These are phyloP conservation scores for Aureobasidium subglaciale DNA, from an alignment of 2,329 filamentous ascomycete genomes.

Conservation along the genomic window DNA sequence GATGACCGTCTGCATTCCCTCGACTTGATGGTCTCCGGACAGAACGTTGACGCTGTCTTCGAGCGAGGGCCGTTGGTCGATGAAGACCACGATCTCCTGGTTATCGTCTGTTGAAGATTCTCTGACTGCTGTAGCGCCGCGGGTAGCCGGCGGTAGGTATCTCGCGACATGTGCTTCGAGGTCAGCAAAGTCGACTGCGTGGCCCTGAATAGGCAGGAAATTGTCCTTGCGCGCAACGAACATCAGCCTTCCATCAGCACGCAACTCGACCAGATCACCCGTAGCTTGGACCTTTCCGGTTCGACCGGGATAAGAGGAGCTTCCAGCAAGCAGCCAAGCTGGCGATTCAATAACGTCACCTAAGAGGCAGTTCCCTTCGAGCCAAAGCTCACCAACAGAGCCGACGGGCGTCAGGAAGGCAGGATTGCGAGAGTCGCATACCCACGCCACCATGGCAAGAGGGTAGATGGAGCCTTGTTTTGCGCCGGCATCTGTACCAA, in stretches of 20 bases:
- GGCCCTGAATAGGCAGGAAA: conserved; percentile 28
- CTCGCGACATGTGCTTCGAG: conserved; percentile 33
- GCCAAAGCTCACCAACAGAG: conserved; percentile 16
- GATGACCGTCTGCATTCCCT: conserved; percentile 14
- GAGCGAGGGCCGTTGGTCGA: conserved; percentile 27
- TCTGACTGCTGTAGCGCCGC: conserved; percentile 24
- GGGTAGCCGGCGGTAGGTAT: conserved; percentile 28
- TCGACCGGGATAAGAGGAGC: conserved; percentile 5
- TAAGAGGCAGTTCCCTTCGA: conserved; percentile 11
- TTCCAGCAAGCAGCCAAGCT: conserved; percentile 17
- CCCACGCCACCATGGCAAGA: conserved; percentile 20
- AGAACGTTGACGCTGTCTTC: conserved; percentile 26
- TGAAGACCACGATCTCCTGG: conserved; percentile 26
- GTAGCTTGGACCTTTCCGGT: conserved; percentile 17
- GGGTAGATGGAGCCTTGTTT: conserved; percentile 8
- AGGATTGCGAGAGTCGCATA: conserved; percentile 23
- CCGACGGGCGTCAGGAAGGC: conserved; percentile 34
- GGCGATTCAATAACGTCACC: conserved; percentile 18
- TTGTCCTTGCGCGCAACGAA: conserved; percentile 22
- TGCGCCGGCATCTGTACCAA: background rate
- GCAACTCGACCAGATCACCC: conserved; percentile 23
- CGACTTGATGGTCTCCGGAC: conserved; percentile 20
- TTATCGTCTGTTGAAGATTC: background rate
- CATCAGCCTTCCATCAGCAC: conserved; percentile 19
- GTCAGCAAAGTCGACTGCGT: conserved; percentile 35